Conservation (phyloP, 345 rosid species). For the Mercurialis annua region DNA sequence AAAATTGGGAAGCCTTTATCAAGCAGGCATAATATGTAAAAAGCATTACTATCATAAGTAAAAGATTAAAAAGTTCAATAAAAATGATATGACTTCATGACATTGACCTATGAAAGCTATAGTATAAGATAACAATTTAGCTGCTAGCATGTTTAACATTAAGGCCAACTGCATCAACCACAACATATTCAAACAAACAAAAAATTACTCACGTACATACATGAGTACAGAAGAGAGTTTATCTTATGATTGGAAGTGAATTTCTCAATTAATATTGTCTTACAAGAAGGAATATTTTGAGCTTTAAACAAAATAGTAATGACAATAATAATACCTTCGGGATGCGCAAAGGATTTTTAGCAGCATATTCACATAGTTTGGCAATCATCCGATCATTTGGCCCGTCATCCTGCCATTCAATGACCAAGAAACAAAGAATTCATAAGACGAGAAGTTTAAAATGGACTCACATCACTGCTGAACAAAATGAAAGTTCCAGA, state of each 20-base stretch:
- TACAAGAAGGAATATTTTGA: slow-evolving; percentile 5
- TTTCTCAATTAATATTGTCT: slow-evolving; percentile 1
- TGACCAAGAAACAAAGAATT: slow-evolving; percentile 4
- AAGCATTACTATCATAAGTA: background rate
- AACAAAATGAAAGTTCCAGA: slow-evolving; percentile 1
- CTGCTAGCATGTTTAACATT: background rate
- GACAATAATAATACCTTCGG: slow-evolving; percentile 63
- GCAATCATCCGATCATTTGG: slow-evolving; percentile 88
- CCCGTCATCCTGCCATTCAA: slow-evolving; percentile 71
- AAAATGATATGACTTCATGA: background rate
- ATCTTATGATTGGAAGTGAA: background rate
- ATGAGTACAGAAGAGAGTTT: background rate
- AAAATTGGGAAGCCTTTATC: background rate
- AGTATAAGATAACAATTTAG: background rate
- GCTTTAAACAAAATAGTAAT: slow-evolving; percentile 11
- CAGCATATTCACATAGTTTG: slow-evolving; percentile 93
- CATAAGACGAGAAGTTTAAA: background rate
- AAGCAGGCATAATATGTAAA: background rate
- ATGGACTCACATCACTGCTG: background rate
- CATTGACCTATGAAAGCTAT: background rate
- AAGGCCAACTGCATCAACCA: background rate
- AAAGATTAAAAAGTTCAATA: background rate
- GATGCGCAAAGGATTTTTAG: slow-evolving; percentile 83
- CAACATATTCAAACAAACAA: background rate
- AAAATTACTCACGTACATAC: background rate